Percentiles rank a stretch among this genome's conserved stretches.
phyloP scores from a whole-genome alignment of 2,329 filamentous ascomycete species.

The Paecilomyces dactylethromorphus region DNA sequence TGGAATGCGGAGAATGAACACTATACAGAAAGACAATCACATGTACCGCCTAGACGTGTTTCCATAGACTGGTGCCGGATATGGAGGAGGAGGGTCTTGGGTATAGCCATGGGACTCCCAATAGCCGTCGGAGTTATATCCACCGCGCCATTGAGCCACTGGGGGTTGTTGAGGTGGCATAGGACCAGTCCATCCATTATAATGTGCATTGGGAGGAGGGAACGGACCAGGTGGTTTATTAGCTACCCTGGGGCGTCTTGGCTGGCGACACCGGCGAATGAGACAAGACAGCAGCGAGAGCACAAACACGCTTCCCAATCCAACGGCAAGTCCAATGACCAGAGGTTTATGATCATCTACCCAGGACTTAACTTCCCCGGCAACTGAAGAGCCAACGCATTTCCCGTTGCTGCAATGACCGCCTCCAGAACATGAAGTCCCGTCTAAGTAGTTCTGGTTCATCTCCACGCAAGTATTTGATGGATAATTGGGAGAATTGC shows the following conservation, averaged over 20 bases:
- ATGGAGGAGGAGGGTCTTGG: slow-evolving; percentile 3
- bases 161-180: slow-evolving; percentile 5
- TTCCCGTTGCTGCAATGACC: slow-evolving; percentile 72
- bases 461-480: slow-evolving; percentile 63
- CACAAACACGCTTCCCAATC: slow-evolving; percentile 66
- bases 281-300: slow-evolving; percentile 64
- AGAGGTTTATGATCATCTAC: slow-evolving; percentile 70
- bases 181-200: slow-evolving; percentile 5
- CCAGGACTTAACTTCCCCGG: slow-evolving; percentile 67
- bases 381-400: slow-evolving; percentile 65
- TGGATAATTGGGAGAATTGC: slow-evolving; percentile 63
- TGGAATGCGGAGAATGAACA: neutral
- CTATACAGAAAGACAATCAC: neutral
- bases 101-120: neutral
- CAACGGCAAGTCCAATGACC: slow-evolving; percentile 70
- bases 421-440: slow-evolving; percentile 74
- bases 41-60: neutral
- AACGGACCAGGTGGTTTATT: slow-evolving; percentile 4
- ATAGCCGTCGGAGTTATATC: neutral
- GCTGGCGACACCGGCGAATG: slow-evolving; percentile 48
- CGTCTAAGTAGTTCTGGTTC: slow-evolving; percentile 90
- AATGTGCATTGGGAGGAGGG: neutral
- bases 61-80: slow-evolving; percentile 1
- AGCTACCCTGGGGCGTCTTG: slow-evolving; percentile 19
- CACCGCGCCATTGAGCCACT: neutral